phyloP scores from a whole-genome alignment of 495 filamentous ascomycete genomes.

The Xeromyces bisporus region DNA sequence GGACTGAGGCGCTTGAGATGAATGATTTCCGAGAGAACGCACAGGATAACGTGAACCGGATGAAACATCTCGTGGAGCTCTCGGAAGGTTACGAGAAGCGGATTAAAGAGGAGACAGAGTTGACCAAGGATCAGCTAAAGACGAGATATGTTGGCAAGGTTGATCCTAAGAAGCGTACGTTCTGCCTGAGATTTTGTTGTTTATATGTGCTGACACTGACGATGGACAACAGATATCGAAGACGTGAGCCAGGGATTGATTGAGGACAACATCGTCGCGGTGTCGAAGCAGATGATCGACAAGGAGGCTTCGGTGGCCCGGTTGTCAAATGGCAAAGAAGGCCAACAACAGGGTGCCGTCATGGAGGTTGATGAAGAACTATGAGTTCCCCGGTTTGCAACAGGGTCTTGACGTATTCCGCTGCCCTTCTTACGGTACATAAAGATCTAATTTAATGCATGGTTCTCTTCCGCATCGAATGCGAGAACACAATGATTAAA shows the following conservation, averaged over 20 bases:
- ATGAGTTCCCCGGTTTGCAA: too few relatives aligned
- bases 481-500: too few relatives aligned
- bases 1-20: constrained; percentile 96
- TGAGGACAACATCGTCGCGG: constrained; percentile 96
- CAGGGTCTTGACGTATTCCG: too few relatives aligned
- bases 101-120: constrained; percentile 92
- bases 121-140: constrained; percentile 95
- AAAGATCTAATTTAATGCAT: too few relatives aligned
- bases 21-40: constrained; percentile 83
- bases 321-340: constrained; percentile 31
- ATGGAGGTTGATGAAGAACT: constrained; percentile 47
- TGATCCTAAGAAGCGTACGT: constrained; percentile 90
- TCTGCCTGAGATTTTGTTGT: too few relatives aligned
- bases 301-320: constrained; percentile 73
- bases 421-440: too few relatives aligned
- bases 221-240: constrained; percentile 48
- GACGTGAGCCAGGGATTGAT: constrained; percentile 90
- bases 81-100: constrained; percentile 97
- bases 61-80: constrained; percentile 72
- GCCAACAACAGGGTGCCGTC: constrained; percentile 32
- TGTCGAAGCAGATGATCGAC: constrained; percentile 96
- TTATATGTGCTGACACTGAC: constrained; percentile 9
- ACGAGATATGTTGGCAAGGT: constrained; percentile 98
- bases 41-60: constrained; percentile 61
- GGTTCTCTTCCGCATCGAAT: too few relatives aligned